Evolutionary conservation across 2,329 filamentous ascomycete genomes (phyloP), one percentile per base, ranked within the genome.

Genomic region (Exophiala phaeomuriformis): DNA sequence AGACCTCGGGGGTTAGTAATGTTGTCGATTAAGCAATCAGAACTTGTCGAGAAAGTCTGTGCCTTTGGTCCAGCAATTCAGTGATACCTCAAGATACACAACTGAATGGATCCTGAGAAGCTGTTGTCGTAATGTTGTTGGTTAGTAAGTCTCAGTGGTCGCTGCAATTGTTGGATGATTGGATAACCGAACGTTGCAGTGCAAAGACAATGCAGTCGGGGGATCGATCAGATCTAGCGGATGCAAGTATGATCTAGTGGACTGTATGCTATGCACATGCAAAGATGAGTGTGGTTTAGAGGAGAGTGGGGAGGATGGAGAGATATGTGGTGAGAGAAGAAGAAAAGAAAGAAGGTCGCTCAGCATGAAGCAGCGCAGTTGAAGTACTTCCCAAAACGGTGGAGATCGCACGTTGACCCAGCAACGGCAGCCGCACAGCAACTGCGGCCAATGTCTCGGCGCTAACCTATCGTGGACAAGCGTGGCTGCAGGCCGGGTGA

Each of bases 31-130:
- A 64, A 64, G 60, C 65, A 65, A 66, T 61, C 61, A 64, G 63
- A 64, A 55, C 57, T 62, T 61, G 55, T 63, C 65, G 64, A 61
- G 40, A 58, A 62, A 56, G 61, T 64, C 57, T 62, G 60, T 64
- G 63, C 57, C 19, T 60, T 61, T 53, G 53, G 56, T 63, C 66
- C 63, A 64, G 64, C 64, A 59, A 63, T 63, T 63, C 60, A 64
- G 61, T 61, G 58, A 64, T 62, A 56, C 65, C 61, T 63, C 66
- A 67, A 67, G 67, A 68, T 62, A 52, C 64, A 67, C 66, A 68
- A 69, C 54, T 62, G 52, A 69, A 69, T 68, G 67, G 64, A 64
- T 69, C 67, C 66, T 67, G 66, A 63, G 63, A 62, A 53, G 50
- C 19, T 45, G 55, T 55, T 58, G 52, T 61, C 53, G 60, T 49